Percentiles rank a stretch among this genome's conserved stretches.
phyloP scores from a whole-genome alignment of 2,329 filamentous ascomycete genomes.

The Penicillium verrucosum region DNA sequence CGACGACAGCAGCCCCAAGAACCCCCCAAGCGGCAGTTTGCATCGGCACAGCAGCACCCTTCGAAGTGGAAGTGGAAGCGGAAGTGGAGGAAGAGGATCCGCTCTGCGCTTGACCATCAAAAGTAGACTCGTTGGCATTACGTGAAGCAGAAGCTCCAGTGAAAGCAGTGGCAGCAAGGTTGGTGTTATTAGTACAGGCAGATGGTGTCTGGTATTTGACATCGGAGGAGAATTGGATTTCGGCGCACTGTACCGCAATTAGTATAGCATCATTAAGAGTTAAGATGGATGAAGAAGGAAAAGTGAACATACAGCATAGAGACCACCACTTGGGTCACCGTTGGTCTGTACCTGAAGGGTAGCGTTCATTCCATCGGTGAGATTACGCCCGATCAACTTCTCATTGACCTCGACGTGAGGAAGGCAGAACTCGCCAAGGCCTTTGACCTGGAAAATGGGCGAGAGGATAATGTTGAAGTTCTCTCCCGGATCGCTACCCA shows the following conservation, averaged over 20 bases:
- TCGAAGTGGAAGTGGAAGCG: constrained; percentile 22
- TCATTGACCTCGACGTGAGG: constrained; percentile 49
- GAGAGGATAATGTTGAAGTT: constrained; percentile 69
- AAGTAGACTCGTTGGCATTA: constrained; percentile 47
- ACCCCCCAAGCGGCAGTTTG: constrained; percentile 39
- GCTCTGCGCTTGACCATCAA: constrained; percentile 32
- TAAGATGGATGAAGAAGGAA: constrained; percentile 1
- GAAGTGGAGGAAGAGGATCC: constrained; percentile 8
- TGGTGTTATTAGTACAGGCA: constrained; percentile 59
- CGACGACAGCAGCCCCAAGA: constrained; percentile 34
- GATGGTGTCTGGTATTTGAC: constrained; percentile 45
- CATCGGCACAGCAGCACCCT: constrained; percentile 29
- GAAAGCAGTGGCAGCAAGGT: constrained; percentile 49
- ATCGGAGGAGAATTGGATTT: constrained; percentile 62
- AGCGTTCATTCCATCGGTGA: constrained; percentile 60
- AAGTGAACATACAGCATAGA: constrained; percentile 60
- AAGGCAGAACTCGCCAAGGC: constrained; percentile 65
- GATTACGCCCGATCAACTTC: constrained; percentile 39
- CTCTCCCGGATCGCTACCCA: constrained; percentile 52
- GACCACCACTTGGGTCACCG: constrained; percentile 55
- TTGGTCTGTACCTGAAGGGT: constrained; percentile 68
- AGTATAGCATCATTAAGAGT: neutral
- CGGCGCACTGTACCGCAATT: constrained; percentile 58
- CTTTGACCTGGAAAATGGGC: constrained; percentile 57
- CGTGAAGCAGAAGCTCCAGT: constrained; percentile 34